Base-by-base conservation (phyloP, 2,329 filamentous ascomycete species). In the Sporothrix protearum region DNA sequence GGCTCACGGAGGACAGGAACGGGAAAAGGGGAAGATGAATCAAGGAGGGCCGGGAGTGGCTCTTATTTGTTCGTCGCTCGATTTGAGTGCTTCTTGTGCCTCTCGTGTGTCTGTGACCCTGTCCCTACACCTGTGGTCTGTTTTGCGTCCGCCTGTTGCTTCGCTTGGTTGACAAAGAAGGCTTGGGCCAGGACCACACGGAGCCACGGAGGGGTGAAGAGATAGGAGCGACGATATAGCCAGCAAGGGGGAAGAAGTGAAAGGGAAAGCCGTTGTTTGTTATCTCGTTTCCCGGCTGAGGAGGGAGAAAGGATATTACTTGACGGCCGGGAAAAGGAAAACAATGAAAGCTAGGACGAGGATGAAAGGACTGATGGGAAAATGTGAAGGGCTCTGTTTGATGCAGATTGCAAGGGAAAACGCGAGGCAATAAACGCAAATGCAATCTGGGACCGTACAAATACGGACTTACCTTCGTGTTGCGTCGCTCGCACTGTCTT, bases 11-110 rank as follows among this genome's bases (percentile, higher is more conserved):
- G 22, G 6, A 33, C 16, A 42, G 45, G 30, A 33, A 61, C 14
- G 28, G 8, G 42, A 59, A 45, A 45, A 42, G 30, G 59, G 36
- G 25, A 12, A 36, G 59, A 22, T 42, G 42, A 30, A 16, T 42
- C 36, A 47, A 63, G 33, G 51, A 70, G 51, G 69, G 71, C 70
- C 64, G 63, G 67, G 57, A 70, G 53, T 59, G 59, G 49, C 64
- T 70, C 47, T 28, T 53, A 69, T 69, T 70, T 72, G 71, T 30
- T 70, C 36, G 51, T 45, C 33, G 36, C 49, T 28, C 30, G 19
- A 1, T 59, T 14, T 30, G 22, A 30, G 51, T 45, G 25, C 51
- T 53, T 42, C 55, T 51, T 49, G 51, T 45, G 25, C 51, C 42
- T 42, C 55, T 51, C 39, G 22, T 45, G 28, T 28, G 28, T 14